Evolutionary conservation across 2,329 filamentous ascomycete genomes (phyloP), one percentile per base, ranked within the genome.

Genomic region (Clarireedia hainanense): DNA sequence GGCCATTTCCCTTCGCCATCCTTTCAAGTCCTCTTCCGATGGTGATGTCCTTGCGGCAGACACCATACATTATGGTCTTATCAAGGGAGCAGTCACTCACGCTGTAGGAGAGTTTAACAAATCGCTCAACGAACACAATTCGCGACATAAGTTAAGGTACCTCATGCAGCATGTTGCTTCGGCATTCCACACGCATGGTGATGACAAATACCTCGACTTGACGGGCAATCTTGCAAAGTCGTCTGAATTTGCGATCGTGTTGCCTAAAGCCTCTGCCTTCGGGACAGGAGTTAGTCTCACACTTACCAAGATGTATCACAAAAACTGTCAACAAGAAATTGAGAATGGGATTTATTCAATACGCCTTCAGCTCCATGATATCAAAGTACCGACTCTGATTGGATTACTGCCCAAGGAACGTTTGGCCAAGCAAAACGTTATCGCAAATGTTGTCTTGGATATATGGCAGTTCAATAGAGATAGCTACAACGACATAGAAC

Each of bases 391-490:
- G 26, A 83, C 81, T 34, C 69, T 91, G 50, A 80, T 91, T 47
- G 88, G 88, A 0, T 80, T 91, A 27, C 90, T 91, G 64, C 69
- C 74, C 23, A 86, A 90, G 64, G 88, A 91, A 75, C 74, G 88
- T 59, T 61, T 71, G 37, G 78, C 76, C 3, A 86, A 82, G 70
- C 87, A 91, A 71, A 77, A 85, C 51, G 77, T 89, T 1, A 71
- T 86, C 15, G 76, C 80, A 9, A 84, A 80, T 55, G 68, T 89
- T 10, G 79, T 81, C 68, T 72, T 89, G 50, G 84, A 88, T 39
- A 48, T n/a, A 7, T 68, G 62, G 59, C 26, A 45, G 23, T 42
- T 43, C 7, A 78, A 47, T 66, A 68, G 70, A 20, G 81, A 89
- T 67, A 69, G 73, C 17, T 81, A 83, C 66, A 68, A 71, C 5